These are phyloP conservation scores for Fusarium nurragi DNA, from an alignment of 2,329 filamentous ascomycete species.

Conservation along the genomic window DNA sequence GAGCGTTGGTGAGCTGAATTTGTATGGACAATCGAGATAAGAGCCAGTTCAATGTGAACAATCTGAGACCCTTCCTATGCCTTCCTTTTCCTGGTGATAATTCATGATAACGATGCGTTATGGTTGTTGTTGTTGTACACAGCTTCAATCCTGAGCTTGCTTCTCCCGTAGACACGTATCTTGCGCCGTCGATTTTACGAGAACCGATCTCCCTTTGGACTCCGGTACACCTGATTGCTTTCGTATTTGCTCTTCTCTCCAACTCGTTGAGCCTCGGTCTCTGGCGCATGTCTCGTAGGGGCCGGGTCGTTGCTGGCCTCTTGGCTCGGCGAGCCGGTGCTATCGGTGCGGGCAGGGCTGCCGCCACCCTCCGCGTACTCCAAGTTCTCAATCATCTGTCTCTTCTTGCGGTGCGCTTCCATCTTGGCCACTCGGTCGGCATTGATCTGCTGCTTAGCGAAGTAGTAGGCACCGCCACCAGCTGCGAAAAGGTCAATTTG, in stretches of 20 bases:
- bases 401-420: conserved; percentile 72
- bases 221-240: conserved; percentile 76
- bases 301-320: conserved; percentile 84
- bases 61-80: neutral
- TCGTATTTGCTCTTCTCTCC: conserved; percentile 92
- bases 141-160: conserved; percentile 27
- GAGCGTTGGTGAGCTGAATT: conserved; percentile 13
- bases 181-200: conserved; percentile 53
- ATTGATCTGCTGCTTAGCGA: conserved; percentile 94
- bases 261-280: conserved; percentile 72
- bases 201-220: conserved; percentile 88
- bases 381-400: conserved; percentile 64
- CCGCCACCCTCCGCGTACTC: conserved; percentile 58
- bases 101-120: conserved; percentile 27
- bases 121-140: conserved; percentile 41
- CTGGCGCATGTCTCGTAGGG: conserved; percentile 81
- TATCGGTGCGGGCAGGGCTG: conserved; percentile 67
- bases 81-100: neutral
- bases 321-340: conserved; percentile 70
- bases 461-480: conserved; percentile 92
- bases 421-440: conserved; percentile 81
- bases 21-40: neutral
- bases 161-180: neutral
- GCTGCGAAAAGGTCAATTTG: conserved; percentile 59
- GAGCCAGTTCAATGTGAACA: neutral